Evolutionary conservation across 345 rosid species (phyloP).

Genomic region (Tarenaya hassleriana): DNA sequence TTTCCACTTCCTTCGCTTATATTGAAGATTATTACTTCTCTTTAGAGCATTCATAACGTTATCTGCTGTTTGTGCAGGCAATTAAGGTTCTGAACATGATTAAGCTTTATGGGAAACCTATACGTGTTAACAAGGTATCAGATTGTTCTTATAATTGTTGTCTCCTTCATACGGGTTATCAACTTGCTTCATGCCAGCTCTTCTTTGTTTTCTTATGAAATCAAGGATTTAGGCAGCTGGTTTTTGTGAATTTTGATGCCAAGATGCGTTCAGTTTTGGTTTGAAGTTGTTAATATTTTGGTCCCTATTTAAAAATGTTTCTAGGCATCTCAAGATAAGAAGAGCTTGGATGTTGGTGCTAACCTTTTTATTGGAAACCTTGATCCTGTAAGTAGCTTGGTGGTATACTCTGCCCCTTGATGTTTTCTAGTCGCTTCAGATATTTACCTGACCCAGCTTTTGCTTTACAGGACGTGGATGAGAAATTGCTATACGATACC

Average conservation of each 20-base stretch:
- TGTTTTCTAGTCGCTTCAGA: not conserved
- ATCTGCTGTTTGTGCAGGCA: slow-evolving; percentile 52
- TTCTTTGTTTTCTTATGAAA: too few relatives aligned
- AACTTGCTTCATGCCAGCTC: too few relatives aligned
- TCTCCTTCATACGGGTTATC: too few relatives aligned
- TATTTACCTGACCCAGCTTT: slow-evolving; percentile 13
- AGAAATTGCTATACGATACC: slow-evolving; percentile 91
- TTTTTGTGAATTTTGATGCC: too few relatives aligned
- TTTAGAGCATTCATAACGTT: too few relatives aligned
- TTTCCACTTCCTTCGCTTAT: not conserved
- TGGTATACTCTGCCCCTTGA: not conserved
- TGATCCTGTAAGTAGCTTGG: slow-evolving; percentile 65
- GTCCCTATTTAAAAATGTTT: too few relatives aligned
- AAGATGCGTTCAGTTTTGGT: not conserved
- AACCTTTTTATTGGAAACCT: slow-evolving; percentile 96
- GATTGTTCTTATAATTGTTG: too few relatives aligned
- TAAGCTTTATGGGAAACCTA: slow-evolving; percentile 91
- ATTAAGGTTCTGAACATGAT: slow-evolving; percentile 98
- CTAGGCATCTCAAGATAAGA: slow-evolving; percentile 98
- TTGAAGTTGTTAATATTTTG: not conserved
- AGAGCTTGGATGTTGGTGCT: slow-evolving; percentile 97
- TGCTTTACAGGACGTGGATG: slow-evolving; percentile 85
- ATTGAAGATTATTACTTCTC: not conserved
- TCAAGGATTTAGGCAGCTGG: too few relatives aligned
- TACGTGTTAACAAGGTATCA: slow-evolving; percentile 88